Percentiles rank a stretch among this genome's conserved stretches.
Conservation (phyloP, 257 asterid genomes). For the Nicotiana paniculata region DNA sequence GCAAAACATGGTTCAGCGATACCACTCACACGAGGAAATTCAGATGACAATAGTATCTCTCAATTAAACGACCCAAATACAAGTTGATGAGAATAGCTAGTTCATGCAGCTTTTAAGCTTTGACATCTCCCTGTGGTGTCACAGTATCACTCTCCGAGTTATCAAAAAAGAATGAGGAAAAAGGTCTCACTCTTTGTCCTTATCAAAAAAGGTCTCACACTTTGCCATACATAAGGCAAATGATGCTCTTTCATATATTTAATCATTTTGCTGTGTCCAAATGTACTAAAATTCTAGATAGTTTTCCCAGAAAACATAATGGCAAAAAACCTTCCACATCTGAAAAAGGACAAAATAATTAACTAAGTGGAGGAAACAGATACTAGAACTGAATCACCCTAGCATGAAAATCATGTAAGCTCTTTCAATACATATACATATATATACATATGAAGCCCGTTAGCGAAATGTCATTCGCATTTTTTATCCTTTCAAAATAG, state of each 20-base stretch:
- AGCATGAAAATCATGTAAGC: not conserved
- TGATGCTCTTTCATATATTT: not conserved
- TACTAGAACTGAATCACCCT: not conserved
- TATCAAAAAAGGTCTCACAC: not conserved
- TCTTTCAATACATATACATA: not conserved
- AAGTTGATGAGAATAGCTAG: not conserved
- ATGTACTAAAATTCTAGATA: not conserved
- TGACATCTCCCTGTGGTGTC: not conserved
- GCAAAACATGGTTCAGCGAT: not conserved
- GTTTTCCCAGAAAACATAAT: not conserved
- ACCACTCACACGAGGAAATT: not conserved
- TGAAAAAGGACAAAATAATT: not conserved
- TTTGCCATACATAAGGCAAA: not conserved
- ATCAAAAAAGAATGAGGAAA: not conserved
- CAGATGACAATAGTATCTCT: not conserved
- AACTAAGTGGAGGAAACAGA: not conserved
- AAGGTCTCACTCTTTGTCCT: not conserved
- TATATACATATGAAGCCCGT: too few species aligned
- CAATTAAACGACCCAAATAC: not conserved
- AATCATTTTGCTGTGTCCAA: not conserved
- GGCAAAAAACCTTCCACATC: not conserved
- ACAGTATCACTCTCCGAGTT: not conserved
- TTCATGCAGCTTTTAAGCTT: not conserved
- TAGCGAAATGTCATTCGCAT: too few species aligned
- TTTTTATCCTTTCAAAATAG: too few species aligned